Percentiles rank a stretch among this genome's conserved stretches.
These are phyloP conservation scores for Suhomyces terraborum DNA, from an alignment of 1,139 yeast genomes.

Conservation along the genomic window DNA sequence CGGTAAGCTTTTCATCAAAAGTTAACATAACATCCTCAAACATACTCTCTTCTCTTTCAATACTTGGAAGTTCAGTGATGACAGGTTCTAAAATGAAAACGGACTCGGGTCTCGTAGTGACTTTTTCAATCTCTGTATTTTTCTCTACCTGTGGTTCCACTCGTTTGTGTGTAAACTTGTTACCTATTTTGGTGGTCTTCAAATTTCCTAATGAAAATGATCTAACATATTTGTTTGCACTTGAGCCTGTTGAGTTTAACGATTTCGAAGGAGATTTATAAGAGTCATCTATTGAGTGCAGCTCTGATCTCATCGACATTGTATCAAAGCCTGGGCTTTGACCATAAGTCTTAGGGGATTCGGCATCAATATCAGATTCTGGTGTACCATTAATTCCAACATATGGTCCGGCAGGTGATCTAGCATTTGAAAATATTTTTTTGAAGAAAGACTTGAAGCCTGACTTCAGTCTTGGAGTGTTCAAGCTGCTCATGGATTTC, in stretches of 20 bases:
- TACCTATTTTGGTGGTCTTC: conserved; percentile 9
- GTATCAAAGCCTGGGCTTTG: not conserved
- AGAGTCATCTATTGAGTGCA: conserved; percentile 6
- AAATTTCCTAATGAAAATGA: conserved; percentile 22
- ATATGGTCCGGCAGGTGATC: not conserved
- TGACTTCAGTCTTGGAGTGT: conserved; percentile 5
- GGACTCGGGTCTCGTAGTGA: conserved; percentile 8
- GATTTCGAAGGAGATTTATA: conserved; percentile 6
- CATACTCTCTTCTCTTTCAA: conserved; percentile 35
- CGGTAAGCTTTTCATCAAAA: conserved; percentile 13
- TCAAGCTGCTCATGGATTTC: conserved; percentile 11
- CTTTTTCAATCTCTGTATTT: not conserved
- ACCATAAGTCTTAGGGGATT: not conserved
- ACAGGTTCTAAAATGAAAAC: conserved; percentile 6
- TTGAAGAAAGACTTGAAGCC: conserved; percentile 16
- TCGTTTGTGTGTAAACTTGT: conserved; percentile 6
- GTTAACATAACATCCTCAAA: conserved; percentile 37
- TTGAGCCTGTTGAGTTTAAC: conserved; percentile 3
- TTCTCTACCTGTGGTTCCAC: not conserved
- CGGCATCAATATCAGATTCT: not conserved
- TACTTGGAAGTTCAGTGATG: conserved; percentile 28
- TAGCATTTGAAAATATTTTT: conserved; percentile 9
- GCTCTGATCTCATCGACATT: conserved; percentile 9
- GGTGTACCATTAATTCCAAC: not conserved
- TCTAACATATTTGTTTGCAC: conserved; percentile 14